These are phyloP conservation scores for Cicer pinnatifidum DNA, from an alignment of 306 rosid genomes.

Conservation along the genomic window DNA sequence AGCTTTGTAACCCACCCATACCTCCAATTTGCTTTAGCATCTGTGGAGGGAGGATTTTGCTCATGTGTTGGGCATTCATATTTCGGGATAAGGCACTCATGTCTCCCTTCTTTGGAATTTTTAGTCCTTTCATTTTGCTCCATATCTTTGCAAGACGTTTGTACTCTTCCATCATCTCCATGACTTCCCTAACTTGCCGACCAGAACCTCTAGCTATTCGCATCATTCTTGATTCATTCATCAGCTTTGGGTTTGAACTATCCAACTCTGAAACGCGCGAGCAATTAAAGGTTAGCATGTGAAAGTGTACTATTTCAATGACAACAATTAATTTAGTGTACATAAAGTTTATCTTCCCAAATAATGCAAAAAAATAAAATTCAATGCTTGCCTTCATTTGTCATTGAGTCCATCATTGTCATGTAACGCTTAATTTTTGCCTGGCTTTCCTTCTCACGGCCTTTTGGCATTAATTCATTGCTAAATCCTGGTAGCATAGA, in stretches of 20 bases:
- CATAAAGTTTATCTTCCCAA: slow-evolving; percentile 13
- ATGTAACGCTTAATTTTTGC: slow-evolving; percentile 88
- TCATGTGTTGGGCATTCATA: slow-evolving; percentile 85
- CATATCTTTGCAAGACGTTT: slow-evolving; percentile 79
- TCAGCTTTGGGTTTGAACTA: slow-evolving; percentile 76
- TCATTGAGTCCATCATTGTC: slow-evolving; percentile 99
- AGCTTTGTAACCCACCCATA: slow-evolving; percentile 79
- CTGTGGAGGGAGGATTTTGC: slow-evolving; percentile 85
- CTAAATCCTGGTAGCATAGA: slow-evolving; percentile 89
- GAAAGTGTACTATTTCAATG: slow-evolving; percentile 1
- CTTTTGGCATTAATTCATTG: slow-evolving; percentile 83
- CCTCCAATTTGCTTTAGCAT: slow-evolving; percentile 91
- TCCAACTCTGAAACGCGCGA: slow-evolving; percentile 70
- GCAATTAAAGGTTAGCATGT: slow-evolving; percentile 38
- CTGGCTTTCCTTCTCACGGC: slow-evolving; percentile 90
- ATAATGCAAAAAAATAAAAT: neutral
- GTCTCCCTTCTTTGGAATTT: slow-evolving; percentile 84
- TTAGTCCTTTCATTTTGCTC: slow-evolving; percentile 81
- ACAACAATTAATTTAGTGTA: slow-evolving; percentile 18
- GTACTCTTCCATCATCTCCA: slow-evolving; percentile 90
- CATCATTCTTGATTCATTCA: slow-evolving; percentile 78
- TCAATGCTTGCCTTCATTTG: slow-evolving; percentile 71
- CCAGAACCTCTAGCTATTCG: slow-evolving; percentile 88
- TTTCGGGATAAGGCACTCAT: slow-evolving; percentile 75
- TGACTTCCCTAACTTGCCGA: slow-evolving; percentile 66